These are phyloP conservation scores for Sporisorium reilianum DNA, from an alignment of 1,284 basidiomycete species.

Conservation along the genomic window DNA sequence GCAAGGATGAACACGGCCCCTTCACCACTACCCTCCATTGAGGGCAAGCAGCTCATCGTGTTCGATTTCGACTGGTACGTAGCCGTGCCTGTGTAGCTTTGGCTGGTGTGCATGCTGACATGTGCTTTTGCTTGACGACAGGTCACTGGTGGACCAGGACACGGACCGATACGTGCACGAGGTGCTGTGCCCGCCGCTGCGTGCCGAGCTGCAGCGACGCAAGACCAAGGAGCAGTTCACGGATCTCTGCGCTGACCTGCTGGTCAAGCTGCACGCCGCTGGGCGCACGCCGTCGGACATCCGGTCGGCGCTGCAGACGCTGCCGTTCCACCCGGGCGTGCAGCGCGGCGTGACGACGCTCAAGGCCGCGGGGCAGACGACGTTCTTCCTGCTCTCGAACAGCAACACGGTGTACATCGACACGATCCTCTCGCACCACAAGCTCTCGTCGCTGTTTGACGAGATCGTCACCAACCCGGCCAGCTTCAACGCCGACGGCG, in stretches of 20 bases:
- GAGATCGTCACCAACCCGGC: conserved; percentile 95
- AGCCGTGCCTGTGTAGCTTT: too few relatives aligned
- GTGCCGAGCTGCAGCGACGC: conserved; percentile 82
- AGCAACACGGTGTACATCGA: conserved; percentile 94
- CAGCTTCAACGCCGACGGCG: conserved; percentile 79
- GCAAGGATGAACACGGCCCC: conserved; percentile 43
- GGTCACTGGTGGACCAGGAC: conserved; percentile 84
- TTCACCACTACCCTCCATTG: conserved; percentile 45
- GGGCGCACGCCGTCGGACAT: conserved; percentile 79
- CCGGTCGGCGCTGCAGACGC: conserved; percentile 79
- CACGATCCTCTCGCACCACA: conserved; percentile 71
- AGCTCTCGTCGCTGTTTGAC: conserved; percentile 75
- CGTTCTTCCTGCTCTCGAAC: conserved; percentile 90
- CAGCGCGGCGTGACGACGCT: conserved; percentile 83
- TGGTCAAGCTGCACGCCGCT: conserved; percentile 58
- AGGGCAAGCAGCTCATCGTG: conserved; percentile 79
- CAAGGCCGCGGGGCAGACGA: conserved; percentile 74
- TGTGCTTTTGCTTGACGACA: conserved; percentile 7
- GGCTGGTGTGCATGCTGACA: too few relatives aligned
- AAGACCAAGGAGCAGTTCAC: conserved; percentile 84
- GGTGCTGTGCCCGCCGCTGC: conserved; percentile 85
- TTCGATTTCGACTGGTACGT: conserved; percentile 97
- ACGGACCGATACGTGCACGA: conserved; percentile 97
- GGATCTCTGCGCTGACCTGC: conserved; percentile 73
- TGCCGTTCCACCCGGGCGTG: conserved; percentile 98